phyloP scores from a whole-genome alignment of 2,329 filamentous ascomycete genomes.

The Colletotrichum sp. region DNA sequence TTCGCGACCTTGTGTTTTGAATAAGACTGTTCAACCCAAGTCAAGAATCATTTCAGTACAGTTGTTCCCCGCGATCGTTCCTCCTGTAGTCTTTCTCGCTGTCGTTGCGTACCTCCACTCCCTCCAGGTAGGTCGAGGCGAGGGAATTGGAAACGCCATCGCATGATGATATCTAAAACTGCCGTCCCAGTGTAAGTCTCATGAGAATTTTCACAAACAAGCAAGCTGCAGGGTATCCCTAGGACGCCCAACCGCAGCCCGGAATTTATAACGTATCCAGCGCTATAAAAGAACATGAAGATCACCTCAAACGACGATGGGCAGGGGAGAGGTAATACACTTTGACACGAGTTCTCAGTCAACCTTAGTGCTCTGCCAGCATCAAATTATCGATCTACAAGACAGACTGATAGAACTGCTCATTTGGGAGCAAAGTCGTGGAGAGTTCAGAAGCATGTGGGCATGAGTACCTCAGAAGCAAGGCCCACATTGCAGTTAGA shows the following conservation, averaged over 20 bases:
- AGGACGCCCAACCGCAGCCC: background rate
- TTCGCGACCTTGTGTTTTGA: fast-evolving
- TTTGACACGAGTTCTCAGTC: fast-evolving
- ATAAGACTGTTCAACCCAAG: fast-evolving
- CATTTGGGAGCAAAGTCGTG: fast-evolving
- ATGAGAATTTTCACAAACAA: background rate
- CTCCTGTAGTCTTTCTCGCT: background rate
- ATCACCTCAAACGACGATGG: background rate
- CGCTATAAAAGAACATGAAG: background rate
- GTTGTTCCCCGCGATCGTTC: fast-evolving
- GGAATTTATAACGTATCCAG: background rate
- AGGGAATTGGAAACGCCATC: background rate
- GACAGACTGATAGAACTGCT: background rate
- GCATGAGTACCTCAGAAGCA: too few relatives aligned
- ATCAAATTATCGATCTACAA: fast-evolving
- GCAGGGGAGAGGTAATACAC: background rate
- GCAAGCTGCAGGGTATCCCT: background rate
- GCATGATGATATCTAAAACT: too few relatives aligned
- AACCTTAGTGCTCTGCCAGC: background rate
- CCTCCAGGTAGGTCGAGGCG: background rate
- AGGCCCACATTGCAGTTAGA: background rate
- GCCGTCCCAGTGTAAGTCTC: fast-evolving
- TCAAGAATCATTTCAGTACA: fast-evolving
- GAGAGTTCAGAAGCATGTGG: background rate
- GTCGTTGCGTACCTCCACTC: fast-evolving